These are phyloP conservation scores for Purpureocillium lavendulum DNA, from an alignment of 2,329 filamentous ascomycete species.

Conservation along the genomic window DNA sequence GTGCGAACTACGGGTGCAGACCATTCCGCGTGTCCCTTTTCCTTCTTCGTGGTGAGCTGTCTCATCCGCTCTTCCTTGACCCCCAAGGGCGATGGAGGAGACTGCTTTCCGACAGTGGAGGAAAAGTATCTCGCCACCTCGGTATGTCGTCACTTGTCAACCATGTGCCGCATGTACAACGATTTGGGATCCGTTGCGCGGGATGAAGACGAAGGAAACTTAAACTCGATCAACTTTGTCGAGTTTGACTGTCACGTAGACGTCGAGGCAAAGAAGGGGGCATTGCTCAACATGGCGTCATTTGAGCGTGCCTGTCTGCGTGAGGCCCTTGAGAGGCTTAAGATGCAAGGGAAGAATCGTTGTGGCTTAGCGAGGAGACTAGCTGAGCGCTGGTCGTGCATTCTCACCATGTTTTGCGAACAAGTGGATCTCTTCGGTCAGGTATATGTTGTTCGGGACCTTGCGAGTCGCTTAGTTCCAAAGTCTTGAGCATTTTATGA, in stretches of 20 bases:
- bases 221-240: conserved; percentile 12
- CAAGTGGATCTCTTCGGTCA: conserved; percentile 6
- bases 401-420: conserved; percentile 4
- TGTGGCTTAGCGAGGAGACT: background rate
- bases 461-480: background rate
- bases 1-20: conserved; percentile 8
- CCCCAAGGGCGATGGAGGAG: conserved; percentile 1
- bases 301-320: conserved; percentile 6
- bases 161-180: conserved; percentile 11
- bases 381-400: background rate
- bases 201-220: conserved; percentile 9
- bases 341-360: background rate
- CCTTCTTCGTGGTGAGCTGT: conserved; percentile 9
- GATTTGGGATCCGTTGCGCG: conserved; percentile 9
- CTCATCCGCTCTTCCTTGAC: conserved; percentile 4
- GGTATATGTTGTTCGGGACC: conserved; percentile 8
- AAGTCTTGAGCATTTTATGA: too few relatives aligned
- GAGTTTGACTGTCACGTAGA: conserved; percentile 5
- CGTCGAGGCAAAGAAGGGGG: conserved; percentile 1
- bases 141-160: conserved; percentile 7
- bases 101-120: conserved; percentile 3
- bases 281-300: conserved; percentile 3
- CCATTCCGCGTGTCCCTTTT: conserved; percentile 8
- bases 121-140: conserved; percentile 8
- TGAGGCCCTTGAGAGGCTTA: background rate